A percentile compares a stretch with the other conserved stretches of the same genome.
Evolutionary conservation across 176 grass and related monocot genomes (phyloP).

Genomic region (Panicum miliaceum): DNA sequence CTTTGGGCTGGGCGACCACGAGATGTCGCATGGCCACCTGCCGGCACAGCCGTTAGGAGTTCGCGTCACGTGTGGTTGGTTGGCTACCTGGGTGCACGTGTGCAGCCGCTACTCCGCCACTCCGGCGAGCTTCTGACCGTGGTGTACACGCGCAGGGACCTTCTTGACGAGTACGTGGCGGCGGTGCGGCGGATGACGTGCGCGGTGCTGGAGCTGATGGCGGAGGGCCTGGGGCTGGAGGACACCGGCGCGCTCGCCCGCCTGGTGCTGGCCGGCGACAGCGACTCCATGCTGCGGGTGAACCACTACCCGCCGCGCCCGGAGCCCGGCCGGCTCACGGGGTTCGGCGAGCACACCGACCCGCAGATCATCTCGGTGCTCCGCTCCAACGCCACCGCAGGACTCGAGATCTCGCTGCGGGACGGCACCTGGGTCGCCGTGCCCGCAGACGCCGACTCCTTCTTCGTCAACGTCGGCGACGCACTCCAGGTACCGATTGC

Average conservation of each 20-base stretch:
- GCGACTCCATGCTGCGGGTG: conserved; percentile 66
- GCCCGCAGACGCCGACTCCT: conserved; percentile 55
- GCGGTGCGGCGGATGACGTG: conserved; percentile 56
- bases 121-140: no score
- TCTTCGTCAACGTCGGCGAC: conserved; percentile 88
- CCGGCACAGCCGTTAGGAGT: no score
- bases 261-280: conserved; percentile 55
- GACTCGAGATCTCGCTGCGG: conserved; percentile 66
- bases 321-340: conserved; percentile 14
- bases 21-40: no score
- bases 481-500: conserved; percentile 47
- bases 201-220: conserved; percentile 69
- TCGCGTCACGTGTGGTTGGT: no score
- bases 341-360: conserved; percentile 93
- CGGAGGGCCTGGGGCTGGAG: conserved; percentile 55
- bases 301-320: conserved; percentile 79
- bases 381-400: conserved; percentile 65
- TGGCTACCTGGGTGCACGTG: no score
- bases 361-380: conserved; percentile 86
- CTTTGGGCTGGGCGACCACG: no score
- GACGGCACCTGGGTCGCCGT: conserved; percentile 73
- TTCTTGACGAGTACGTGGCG: conserved; percentile 61
- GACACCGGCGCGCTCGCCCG: conserved; percentile 32
- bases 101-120: no score
- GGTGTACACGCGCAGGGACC: conserved; percentile 22